A percentile compares a stretch with the other conserved stretches of the same genome.
Conservation (phyloP, 2,329 filamentous ascomycete genomes). For the Sarocladium oryzae region DNA sequence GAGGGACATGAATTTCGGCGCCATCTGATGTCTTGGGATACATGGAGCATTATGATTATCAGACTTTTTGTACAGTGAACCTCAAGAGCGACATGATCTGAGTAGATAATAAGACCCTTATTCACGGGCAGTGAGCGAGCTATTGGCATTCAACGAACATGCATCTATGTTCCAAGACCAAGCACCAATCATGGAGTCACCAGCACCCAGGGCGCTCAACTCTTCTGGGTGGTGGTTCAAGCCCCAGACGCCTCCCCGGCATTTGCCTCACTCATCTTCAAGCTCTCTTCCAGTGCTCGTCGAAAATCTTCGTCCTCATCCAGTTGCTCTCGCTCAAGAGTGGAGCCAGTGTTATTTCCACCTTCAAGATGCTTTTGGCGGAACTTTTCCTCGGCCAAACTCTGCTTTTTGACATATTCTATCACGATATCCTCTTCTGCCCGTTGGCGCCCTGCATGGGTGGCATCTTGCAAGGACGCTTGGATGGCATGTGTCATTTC, state of each 20-base stretch:
- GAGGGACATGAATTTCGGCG: no score
- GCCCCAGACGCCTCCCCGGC: conserved; percentile 15
- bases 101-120: no score
- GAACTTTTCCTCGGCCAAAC: conserved; percentile 59
- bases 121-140: no score
- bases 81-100: no score
- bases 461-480: conserved; percentile 36
- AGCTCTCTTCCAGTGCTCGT: conserved; percentile 48
- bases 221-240: background rate
- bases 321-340: conserved; percentile 21
- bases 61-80: background rate
- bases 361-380: conserved; percentile 18
- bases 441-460: conserved; percentile 33
- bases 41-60: background rate
- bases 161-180: no score
- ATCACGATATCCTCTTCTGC: conserved; percentile 68
- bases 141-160: no score
- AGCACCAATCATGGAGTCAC: no score
- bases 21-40: no score
- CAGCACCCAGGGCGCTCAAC: no score
- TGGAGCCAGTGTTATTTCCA: conserved; percentile 26
- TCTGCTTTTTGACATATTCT: conserved; percentile 74
- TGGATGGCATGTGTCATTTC: conserved; percentile 31
- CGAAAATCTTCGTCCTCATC: conserved; percentile 50
- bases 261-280: conserved; percentile 32